Percentiles rank a stretch among this genome's conserved stretches.
These are phyloP conservation scores for Hericium coralloides DNA, from an alignment of 768 basidiomycete species.

Conservation along the genomic window DNA sequence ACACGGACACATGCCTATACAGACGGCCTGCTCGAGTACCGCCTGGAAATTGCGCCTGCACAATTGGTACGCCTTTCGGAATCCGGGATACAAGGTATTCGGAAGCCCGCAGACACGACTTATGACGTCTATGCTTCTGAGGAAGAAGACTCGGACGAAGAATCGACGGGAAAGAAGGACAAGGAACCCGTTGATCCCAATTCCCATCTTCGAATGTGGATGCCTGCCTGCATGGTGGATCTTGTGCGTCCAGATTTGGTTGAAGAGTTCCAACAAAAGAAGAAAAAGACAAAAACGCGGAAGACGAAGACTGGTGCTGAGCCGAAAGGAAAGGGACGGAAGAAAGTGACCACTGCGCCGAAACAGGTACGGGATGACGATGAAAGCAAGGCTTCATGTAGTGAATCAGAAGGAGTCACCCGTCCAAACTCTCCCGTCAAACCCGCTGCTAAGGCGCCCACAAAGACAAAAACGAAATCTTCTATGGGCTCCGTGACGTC, in stretches of 20 bases:
- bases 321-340: no score
- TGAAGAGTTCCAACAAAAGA: slow-evolving; percentile 43
- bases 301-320: slow-evolving; percentile 22
- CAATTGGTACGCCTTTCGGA: slow-evolving; percentile 58
- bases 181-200: slow-evolving; percentile 40
- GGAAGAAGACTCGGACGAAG: slow-evolving; percentile 44
- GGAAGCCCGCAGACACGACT: slow-evolving; percentile 27
- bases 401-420: no score
- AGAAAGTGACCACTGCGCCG: no score
- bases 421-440: no score
- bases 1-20: slow-evolving; percentile 61
- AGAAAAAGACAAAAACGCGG: slow-evolving; percentile 40
- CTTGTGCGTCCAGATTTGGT: slow-evolving; percentile 61
- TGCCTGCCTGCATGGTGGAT: slow-evolving; percentile 72
- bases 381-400: no score
- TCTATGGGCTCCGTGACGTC: background rate
- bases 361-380: no score
- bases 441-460: background rate
- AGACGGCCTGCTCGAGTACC: slow-evolving; percentile 67
- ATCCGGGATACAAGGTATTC: slow-evolving; percentile 54
- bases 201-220: slow-evolving; percentile 64
- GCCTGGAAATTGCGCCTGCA: slow-evolving; percentile 64
- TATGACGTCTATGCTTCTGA: slow-evolving; percentile 24
- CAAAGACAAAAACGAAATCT: background rate
- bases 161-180: slow-evolving; percentile 37